A percentile compares a stretch with the other conserved stretches of the same genome.
phyloP scores from a whole-genome alignment of 2,329 filamentous ascomycete genomes.

The Ophiostoma quercus region DNA sequence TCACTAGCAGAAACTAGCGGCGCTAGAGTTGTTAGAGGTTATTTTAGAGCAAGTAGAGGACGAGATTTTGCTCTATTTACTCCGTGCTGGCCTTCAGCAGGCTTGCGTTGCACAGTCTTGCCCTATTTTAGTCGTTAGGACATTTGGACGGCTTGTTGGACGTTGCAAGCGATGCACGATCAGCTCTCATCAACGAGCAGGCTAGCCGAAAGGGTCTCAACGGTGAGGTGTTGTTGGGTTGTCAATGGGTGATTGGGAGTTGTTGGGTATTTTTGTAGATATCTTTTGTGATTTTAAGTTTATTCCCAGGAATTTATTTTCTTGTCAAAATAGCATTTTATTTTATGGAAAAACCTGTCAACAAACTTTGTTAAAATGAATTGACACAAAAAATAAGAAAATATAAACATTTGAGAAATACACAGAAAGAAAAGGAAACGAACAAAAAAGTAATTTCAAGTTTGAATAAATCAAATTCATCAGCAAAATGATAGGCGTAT shows the following conservation, averaged over 20 bases:
- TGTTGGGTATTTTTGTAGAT: not conserved
- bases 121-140: not conserved
- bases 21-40: not conserved
- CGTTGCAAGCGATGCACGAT: constrained; percentile 2
- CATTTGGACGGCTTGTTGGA: not conserved
- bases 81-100: not conserved
- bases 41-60: not conserved
- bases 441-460: no score
- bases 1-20: not conserved
- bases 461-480: not conserved
- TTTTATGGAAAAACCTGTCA: no score
- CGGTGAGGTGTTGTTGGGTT: not conserved
- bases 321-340: no score
- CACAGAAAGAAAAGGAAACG: no score
- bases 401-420: no score
- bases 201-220: constrained; percentile 13
- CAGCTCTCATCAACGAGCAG: not conserved
- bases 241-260: not conserved
- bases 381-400: no score
- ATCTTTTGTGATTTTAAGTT: no score
- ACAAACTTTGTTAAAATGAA: no score
- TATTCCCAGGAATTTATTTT: no score
- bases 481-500: not conserved
- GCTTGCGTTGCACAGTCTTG: not conserved
- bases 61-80: no score